A percentile compares a stretch with the other conserved stretches of the same genome.
Conservation (phyloP, 1,139 yeast species). For the Lodderomyces oxycetoniae region DNA sequence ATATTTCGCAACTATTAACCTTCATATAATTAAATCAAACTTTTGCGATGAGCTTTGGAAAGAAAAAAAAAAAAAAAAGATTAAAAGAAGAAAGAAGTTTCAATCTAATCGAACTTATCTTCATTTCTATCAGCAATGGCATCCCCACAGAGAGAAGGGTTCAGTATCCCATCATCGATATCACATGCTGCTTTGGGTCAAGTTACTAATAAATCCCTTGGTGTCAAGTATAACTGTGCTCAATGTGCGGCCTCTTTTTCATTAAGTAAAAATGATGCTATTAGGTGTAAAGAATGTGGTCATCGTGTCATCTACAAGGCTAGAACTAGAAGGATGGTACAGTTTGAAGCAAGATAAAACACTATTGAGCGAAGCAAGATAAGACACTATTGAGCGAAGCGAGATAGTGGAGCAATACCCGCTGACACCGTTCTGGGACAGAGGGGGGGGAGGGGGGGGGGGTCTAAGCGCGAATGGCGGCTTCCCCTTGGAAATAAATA, state of each 20-base stretch:
- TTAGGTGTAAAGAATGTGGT: constrained; percentile 97
- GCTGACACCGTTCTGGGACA: background rate
- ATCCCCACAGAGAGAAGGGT: constrained; percentile 80
- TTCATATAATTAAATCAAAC: background rate
- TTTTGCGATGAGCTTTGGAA: constrained; percentile 1
- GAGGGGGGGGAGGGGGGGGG: background rate
- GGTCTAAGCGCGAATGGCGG: background rate
- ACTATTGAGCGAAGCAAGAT: no score
- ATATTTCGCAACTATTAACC: background rate
- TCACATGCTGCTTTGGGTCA: constrained; percentile 59
- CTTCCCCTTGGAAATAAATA: background rate
- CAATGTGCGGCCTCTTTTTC: constrained; percentile 91
- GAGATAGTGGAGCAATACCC: no score
- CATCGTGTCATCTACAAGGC: constrained; percentile 97
- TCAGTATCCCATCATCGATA: constrained; percentile 78
- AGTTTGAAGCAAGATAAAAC: constrained; percentile 44
- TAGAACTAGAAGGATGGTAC: constrained; percentile 92
- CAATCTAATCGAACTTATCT: constrained; percentile 4
- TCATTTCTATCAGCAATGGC: constrained; percentile 35
- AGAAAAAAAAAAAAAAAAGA: constrained; percentile 2
- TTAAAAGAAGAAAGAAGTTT: constrained; percentile 6
- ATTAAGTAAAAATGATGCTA: constrained; percentile 90
- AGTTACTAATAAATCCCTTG: constrained; percentile 66
- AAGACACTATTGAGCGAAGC: no score
- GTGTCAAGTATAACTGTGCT: constrained; percentile 92